Conservation (phyloP, 2,329 filamentous ascomycete genomes). For the Phoma sp. region DNA sequence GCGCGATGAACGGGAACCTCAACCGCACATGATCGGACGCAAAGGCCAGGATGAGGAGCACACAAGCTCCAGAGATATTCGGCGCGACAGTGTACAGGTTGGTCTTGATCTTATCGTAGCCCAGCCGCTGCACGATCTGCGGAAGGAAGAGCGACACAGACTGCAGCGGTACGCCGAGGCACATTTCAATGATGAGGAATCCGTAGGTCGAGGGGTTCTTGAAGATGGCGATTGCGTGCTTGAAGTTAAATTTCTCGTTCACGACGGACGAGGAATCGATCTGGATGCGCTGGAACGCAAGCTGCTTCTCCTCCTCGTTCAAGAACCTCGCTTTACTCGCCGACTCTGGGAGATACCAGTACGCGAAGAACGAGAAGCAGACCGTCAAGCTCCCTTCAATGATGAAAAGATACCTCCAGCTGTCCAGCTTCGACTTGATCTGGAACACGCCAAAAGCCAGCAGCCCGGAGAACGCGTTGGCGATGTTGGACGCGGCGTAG, state of each 20-base stretch:
- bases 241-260: conserved; percentile 61
- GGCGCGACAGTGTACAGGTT: conserved; percentile 84
- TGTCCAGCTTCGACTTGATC: conserved; percentile 57
- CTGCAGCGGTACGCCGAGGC: conserved; percentile 64
- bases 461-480: conserved; percentile 68
- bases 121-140: conserved; percentile 61
- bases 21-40: conserved; percentile 69
- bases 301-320: conserved; percentile 66
- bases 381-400: conserved; percentile 66
- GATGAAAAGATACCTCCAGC: conserved; percentile 71
- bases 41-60: conserved; percentile 76
- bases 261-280: conserved; percentile 73
- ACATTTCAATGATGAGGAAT: conserved; percentile 64
- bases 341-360: conserved; percentile 70
- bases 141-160: conserved; percentile 64
- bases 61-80: conserved; percentile 74
- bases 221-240: conserved; percentile 60
- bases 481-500: conserved; percentile 77
- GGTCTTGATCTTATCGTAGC: conserved; percentile 65
- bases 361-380: conserved; percentile 66
- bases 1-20: conserved; percentile 74
- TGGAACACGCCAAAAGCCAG: conserved; percentile 68
- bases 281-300: conserved; percentile 76
- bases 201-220: conserved; percentile 60
- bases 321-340: conserved; percentile 71